Percentiles rank a stretch among this genome's conserved stretches.
Evolutionary conservation across 2,329 filamentous ascomycete species (phyloP).

Genomic region (Sphaerulina musiva): DNA sequence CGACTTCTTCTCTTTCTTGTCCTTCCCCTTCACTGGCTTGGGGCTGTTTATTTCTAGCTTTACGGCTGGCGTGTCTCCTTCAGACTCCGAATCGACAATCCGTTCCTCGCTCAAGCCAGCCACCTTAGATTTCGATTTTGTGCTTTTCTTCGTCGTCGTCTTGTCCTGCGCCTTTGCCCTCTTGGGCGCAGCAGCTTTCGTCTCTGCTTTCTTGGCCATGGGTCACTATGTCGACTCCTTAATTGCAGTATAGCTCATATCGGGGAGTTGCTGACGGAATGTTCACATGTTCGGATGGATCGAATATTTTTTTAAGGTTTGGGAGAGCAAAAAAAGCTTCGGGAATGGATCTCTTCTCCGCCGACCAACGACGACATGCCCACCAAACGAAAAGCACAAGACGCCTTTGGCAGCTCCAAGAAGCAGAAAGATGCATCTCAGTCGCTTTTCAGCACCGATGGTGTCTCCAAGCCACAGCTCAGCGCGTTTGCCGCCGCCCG

Average conservation of each 20-base stretch:
- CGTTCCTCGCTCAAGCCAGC: slow-evolving; percentile 19
- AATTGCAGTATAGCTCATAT: background rate
- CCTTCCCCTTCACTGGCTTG: slow-evolving; percentile 1
- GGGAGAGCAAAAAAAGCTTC: slow-evolving; percentile 1
- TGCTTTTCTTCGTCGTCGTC: slow-evolving; percentile 18
- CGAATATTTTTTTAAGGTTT: slow-evolving; percentile 10
- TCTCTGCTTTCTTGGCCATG: slow-evolving; percentile 14
- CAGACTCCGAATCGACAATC: slow-evolving; percentile 30
- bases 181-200: slow-evolving; percentile 3
- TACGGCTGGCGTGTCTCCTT: slow-evolving; percentile 27
- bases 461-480: slow-evolving; percentile 14
- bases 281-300: background rate
- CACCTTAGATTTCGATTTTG: slow-evolving; percentile 14
- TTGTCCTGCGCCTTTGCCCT: slow-evolving; percentile 17
- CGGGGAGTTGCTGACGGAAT: background rate
- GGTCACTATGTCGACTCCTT: background rate
- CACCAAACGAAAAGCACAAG: slow-evolving; percentile 32
- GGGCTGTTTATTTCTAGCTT: slow-evolving; percentile 3
- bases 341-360: slow-evolving; percentile 8
- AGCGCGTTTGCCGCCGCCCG: slow-evolving; percentile 32
- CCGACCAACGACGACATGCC: slow-evolving; percentile 20
- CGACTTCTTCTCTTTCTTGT: slow-evolving; percentile 6
- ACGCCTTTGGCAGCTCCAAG: slow-evolving; percentile 28
- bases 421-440: slow-evolving; percentile 7
- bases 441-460: background rate